Percentiles rank a stretch among this genome's conserved stretches.
Evolutionary conservation across 306 rosid genomes (phyloP).

Genomic region (Vigna radiata): DNA sequence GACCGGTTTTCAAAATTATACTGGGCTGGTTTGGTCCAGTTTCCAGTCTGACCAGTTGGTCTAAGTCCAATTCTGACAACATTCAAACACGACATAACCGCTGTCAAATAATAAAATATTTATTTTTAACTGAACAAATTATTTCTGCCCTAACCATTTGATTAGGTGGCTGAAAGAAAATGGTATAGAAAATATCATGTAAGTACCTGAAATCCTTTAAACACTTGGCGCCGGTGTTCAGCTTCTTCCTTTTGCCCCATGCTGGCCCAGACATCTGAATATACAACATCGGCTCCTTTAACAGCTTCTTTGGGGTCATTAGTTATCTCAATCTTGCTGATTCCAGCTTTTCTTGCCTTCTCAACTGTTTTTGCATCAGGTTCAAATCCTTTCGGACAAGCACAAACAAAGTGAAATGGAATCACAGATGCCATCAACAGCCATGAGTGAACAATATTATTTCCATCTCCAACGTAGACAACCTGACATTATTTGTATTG

Average conservation of each 20-base stretch:
- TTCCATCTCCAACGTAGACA: constrained; percentile 97
- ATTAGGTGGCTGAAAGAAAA: constrained; percentile 4
- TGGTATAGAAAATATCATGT: constrained; percentile 1
- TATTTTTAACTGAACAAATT: neutral
- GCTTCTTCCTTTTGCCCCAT: constrained; percentile 99
- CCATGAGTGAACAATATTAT: constrained; percentile 98
- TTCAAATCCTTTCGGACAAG: constrained; percentile 93
- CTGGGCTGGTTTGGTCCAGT: neutral
- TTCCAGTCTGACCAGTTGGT: neutral
- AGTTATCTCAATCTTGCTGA: constrained; percentile 93
- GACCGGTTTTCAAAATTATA: neutral
- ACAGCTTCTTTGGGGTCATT: constrained; percentile 94
- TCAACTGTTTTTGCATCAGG: constrained; percentile 83
- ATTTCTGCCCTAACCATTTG: constrained; percentile 12
- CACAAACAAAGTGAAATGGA: constrained; percentile 93
- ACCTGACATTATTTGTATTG: constrained; percentile 61
- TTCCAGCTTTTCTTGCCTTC: constrained; percentile 81
- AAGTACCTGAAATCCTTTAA: constrained; percentile 88
- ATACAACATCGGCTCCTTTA: constrained; percentile 88
- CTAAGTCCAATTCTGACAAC: neutral
- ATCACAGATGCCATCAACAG: constrained; percentile 84
- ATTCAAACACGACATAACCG: neutral
- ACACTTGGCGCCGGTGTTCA: constrained; percentile 72
- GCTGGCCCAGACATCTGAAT: constrained; percentile 93
- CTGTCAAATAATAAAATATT: neutral